Evolutionary conservation across 495 filamentous ascomycete species (phyloP), one percentile per base, ranked within the genome.

Genomic region (Penicillium parvum): DNA sequence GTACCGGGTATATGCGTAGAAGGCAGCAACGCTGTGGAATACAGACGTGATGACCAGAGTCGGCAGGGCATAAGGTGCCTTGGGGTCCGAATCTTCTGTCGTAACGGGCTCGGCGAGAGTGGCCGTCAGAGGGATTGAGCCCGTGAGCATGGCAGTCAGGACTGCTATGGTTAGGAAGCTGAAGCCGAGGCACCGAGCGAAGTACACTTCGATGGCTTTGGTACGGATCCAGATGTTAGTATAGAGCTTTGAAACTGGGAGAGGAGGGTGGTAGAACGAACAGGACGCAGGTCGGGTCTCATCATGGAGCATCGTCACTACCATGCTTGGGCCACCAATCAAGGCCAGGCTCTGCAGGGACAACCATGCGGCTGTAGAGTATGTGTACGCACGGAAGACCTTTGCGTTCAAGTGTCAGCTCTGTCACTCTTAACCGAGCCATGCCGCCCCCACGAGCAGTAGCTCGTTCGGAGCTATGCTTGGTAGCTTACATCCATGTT

Each of bases 1-100:
- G 53, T 79, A 90, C 40, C 75, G 69, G 6, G 73, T 70, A 58
- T 90, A 95, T 40, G 71, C 65, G 60, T 90, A 87, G 50, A 87
- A 82, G 1, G 82, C 80, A 0, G 65, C 66, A 0, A 71, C 38
- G 10, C 71, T 57, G 53, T 94, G 88, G 68, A 85, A 86, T 5
- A 77, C 35, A 1, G 77, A 69, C 0, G 82, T 84, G 2, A 92
- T 64, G 8, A 83, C 72, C 4, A 90, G 53, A 2, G 79, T 82
- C 0, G 88, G 79, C 7, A 80, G 55, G 3, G 83, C 81, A 56
- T 89, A 88, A 0, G 86, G 84, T 0, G 80, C 75, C 44, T 75
- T 81, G 27, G 79, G 70, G 59, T 81, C 69, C 12, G 55, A 45
- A 15, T 72, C 65, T 10, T 77, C 70, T 3, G 64, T 64, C 1